Evolutionary conservation across 768 basidiomycete genomes (phyloP).

Genomic region (Hydnomerulius pinastri): DNA sequence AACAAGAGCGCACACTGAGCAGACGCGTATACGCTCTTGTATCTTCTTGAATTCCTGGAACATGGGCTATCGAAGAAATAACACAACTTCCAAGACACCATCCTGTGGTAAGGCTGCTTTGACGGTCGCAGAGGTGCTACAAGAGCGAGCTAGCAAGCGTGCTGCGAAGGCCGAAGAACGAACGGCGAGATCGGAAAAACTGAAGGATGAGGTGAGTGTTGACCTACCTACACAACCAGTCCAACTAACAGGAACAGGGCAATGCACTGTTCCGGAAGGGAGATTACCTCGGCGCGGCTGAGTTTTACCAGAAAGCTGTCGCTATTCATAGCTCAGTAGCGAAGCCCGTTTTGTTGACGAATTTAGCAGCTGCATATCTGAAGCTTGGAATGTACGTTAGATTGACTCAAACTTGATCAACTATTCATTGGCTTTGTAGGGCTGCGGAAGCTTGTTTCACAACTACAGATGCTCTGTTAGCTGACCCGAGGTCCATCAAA

Average conservation of each 20-base stretch:
- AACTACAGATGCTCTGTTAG: constrained; percentile 26
- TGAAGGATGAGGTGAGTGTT: constrained; percentile 32
- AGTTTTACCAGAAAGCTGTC: constrained; percentile 43
- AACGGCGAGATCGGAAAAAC: constrained; percentile 22
- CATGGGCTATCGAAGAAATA: no score
- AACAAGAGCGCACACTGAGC: no score
- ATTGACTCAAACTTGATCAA: not conserved
- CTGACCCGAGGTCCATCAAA: constrained; percentile 34
- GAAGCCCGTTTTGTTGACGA: constrained; percentile 40
- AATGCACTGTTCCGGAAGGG: constrained; percentile 42
- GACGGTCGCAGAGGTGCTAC: constrained; percentile 1
- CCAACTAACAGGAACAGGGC: constrained; percentile 33
- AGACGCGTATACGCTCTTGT: no score
- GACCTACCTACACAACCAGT: no score
- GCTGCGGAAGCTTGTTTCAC: constrained; percentile 31
- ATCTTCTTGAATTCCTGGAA: no score
- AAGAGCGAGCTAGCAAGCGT: constrained; percentile 13
- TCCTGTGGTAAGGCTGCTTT: no score
- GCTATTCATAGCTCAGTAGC: constrained; percentile 33
- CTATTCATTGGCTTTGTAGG: constrained; percentile 9
- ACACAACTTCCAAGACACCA: no score
- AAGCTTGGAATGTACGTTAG: constrained; percentile 39
- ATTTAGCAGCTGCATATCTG: constrained; percentile 44
- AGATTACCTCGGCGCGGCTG: constrained; percentile 39
- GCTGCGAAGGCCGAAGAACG: constrained; percentile 21